Conservation (phyloP, 2,329 filamentous ascomycete genomes). For the Paracamarosporium sp. region DNA sequence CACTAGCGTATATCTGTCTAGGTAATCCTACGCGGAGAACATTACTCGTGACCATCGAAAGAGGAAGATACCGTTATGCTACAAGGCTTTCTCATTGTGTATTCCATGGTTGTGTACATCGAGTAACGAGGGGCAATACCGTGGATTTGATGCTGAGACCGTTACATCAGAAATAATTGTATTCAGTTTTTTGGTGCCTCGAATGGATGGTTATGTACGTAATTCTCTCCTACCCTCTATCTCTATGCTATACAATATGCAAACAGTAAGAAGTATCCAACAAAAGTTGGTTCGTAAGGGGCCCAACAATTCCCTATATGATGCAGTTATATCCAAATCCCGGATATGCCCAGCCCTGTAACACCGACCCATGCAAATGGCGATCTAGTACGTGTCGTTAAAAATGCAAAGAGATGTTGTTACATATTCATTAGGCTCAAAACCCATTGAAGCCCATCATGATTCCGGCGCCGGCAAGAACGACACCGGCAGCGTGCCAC, state of each 20-base stretch:
- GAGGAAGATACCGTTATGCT: too few species aligned
- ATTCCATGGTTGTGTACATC: not conserved
- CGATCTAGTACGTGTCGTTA: not conserved
- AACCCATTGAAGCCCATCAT: constrained; percentile 43
- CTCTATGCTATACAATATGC: not conserved
- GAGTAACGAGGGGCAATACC: not conserved
- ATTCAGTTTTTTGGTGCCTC: not conserved
- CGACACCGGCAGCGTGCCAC: constrained; percentile 38
- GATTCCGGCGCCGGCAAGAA: constrained; percentile 35
- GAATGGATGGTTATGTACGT: not conserved
- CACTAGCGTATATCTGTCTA: not conserved
- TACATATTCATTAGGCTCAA: constrained; percentile 17
- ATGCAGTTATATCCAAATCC: not conserved
- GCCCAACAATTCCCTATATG: not conserved
- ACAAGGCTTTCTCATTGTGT: not conserved
- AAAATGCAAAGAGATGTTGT: not conserved
- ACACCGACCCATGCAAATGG: constrained; percentile 1
- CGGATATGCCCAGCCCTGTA: not conserved
- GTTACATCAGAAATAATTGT: too few species aligned
- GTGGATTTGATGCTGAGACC: too few species aligned
- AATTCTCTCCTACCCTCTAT: not conserved
- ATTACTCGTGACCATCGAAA: too few species aligned
- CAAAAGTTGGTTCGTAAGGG: not conserved
- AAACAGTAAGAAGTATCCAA: not conserved
- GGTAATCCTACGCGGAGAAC: not conserved